Evolutionary conservation across 192 early-diverging fungal genomes (phyloP), one percentile per base, ranked within the genome.

Genomic region (Coemansia sp.): DNA sequence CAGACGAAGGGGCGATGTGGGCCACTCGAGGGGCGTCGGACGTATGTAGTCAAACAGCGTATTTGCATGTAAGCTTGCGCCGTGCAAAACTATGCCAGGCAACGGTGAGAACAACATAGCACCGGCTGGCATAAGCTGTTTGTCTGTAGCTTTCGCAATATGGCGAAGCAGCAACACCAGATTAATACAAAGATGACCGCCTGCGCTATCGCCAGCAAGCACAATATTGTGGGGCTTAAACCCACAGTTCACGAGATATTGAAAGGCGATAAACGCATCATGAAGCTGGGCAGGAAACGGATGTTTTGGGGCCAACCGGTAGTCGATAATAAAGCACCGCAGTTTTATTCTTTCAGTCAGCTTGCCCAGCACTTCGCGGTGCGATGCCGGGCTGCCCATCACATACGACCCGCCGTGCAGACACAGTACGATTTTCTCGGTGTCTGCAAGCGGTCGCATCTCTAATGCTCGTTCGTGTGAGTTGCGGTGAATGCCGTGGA

Each of bases 381-480:
- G 82, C 0, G 83, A 82, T 0, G 60, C 68, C n/a, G 80, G 70
- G 5, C 77, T 78, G 3, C 84, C 76, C 6, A 85, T 41, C 27
- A 77, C 70, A 73, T 87, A 91, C 1, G 74, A 87, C 41, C 91
- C 91, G 47, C 93, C 93, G 59, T 94, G 93, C 24, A 89, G 60
- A 60, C 88, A 95, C 23, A 94, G 69, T 7, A 93, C 65, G 2
- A 87, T 84, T 12, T 75, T 11, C 6, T 41, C 22, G 5, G 43
- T 27, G 10, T 49, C 24, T 0, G 63, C 54, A 25, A 75, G 51
- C 10, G 57, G 66, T 3, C 27, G n/a, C 7, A 23, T 48, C 14
- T 57, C 54, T 8, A 66, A 41, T 7, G 21, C 35, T 1, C 21
- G 39, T 17, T 52, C 12, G 32, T 39, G 19, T 4, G 37, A 43